Evolutionary conservation across 306 rosid genomes (phyloP).

Genomic region (Castanea crenata): DNA sequence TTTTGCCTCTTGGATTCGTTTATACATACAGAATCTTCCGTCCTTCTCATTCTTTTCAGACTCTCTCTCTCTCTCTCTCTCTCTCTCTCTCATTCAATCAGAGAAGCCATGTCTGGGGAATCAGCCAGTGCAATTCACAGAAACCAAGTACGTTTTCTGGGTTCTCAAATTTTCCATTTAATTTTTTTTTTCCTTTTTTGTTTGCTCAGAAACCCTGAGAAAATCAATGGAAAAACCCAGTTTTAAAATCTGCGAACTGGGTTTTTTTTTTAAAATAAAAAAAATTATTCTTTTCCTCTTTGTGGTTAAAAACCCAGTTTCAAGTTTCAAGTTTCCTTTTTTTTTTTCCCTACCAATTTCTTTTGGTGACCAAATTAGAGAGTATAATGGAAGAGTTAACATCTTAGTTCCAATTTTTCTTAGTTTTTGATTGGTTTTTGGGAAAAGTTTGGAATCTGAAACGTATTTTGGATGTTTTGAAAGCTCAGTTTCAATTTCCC

Average conservation of each 20-base stretch:
- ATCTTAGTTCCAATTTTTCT: not conserved
- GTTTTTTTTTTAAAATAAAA: not conserved
- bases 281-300: not conserved
- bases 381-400: not conserved
- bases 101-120: conserved; percentile 72
- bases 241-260: conserved; percentile 21
- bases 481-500: too few species aligned
- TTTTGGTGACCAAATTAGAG: not conserved
- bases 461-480: not conserved
- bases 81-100: conserved; percentile 7
- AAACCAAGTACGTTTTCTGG: conserved; percentile 62
- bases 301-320: not conserved
- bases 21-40: not conserved
- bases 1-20: not conserved
- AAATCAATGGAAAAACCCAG: not conserved
- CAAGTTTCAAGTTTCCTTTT: not conserved
- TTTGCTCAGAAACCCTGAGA: not conserved
- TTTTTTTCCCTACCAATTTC: not conserved
- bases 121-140: conserved; percentile 70
- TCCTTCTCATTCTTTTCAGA: not conserved
- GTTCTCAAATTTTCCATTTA: not conserved
- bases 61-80: not conserved
- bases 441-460: not conserved
- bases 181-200: not conserved
- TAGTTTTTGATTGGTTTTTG: not conserved